Percentiles rank a stretch among this genome's conserved stretches.
phyloP scores from a whole-genome alignment of 441 rosid genomes.

The Capsella rubella region DNA sequence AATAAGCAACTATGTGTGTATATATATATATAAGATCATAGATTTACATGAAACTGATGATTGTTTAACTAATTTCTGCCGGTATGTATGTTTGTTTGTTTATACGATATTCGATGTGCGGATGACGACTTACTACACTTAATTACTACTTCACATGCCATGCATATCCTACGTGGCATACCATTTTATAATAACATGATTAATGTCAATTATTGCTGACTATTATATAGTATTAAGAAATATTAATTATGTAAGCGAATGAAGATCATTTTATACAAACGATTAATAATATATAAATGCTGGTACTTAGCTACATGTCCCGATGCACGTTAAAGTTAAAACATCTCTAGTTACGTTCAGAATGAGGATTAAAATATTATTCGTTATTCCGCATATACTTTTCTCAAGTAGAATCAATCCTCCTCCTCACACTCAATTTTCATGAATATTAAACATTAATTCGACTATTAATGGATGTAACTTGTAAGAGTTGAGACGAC shows the following conservation, averaged over 20 bases:
- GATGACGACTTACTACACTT: slow-evolving; percentile 24
- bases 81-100: not conserved
- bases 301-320: not conserved
- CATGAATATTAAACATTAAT: not conserved
- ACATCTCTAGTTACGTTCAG: not conserved
- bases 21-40: not conserved
- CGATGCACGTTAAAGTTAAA: not conserved
- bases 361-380: not conserved
- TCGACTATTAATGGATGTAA: not conserved
- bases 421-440: not conserved
- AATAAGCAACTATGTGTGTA: not conserved
- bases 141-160: slow-evolving; percentile 20
- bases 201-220: slow-evolving; percentile 29
- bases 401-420: not conserved
- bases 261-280: slow-evolving; percentile 21
- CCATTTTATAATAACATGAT: slow-evolving; percentile 13
- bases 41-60: not conserved
- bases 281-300: not conserved
- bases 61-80: not conserved
- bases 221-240: not conserved
- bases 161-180: slow-evolving; percentile 43
- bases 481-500: not conserved
- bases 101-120: slow-evolving; percentile 23
- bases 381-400: not conserved
- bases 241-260: not conserved